phyloP scores from a whole-genome alignment of 208 protist species.

The Leptomonas pyrrhocoris region DNA sequence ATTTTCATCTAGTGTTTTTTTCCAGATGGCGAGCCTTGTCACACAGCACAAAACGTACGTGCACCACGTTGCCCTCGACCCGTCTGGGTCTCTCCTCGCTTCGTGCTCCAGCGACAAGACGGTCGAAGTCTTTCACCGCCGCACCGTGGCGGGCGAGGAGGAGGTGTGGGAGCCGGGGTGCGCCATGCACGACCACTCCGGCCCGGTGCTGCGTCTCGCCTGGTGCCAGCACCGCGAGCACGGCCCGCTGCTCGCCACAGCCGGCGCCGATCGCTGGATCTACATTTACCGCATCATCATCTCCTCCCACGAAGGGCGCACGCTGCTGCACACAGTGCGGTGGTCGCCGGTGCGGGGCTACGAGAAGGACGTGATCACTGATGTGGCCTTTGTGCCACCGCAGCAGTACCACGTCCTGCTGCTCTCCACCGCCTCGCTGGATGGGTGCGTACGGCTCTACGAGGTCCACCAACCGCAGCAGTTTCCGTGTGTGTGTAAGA shows the following conservation, averaged over 20 bases:
- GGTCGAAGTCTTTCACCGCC: slow-evolving; percentile 79
- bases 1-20: slow-evolving; percentile 10
- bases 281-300: slow-evolving; percentile 85
- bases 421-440: slow-evolving; percentile 86
- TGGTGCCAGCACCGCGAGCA: slow-evolving; percentile 88
- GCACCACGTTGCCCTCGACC: slow-evolving; percentile 83
- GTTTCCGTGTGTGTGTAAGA: slow-evolving; percentile 66
- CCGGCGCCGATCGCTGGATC: slow-evolving; percentile 84
- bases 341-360: slow-evolving; percentile 73
- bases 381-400: slow-evolving; percentile 86
- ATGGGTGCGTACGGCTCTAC: slow-evolving; percentile 88
- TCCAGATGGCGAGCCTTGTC: slow-evolving; percentile 45
- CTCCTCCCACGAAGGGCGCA: slow-evolving; percentile 55
- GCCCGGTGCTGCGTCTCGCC: slow-evolving; percentile 74
- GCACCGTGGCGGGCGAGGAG: slow-evolving; percentile 21
- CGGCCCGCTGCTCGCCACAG: slow-evolving; percentile 81
- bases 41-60: slow-evolving; percentile 84
- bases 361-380: slow-evolving; percentile 90
- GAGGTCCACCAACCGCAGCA: slow-evolving; percentile 79
- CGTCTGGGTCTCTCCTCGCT: slow-evolving; percentile 75
- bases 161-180: slow-evolving; percentile 66
- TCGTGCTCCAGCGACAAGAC: slow-evolving; percentile 89
- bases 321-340: slow-evolving; percentile 51
- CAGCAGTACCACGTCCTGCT: slow-evolving; percentile 79
- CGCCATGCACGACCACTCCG: slow-evolving; percentile 77